A percentile compares a stretch with the other conserved stretches of the same genome.
Evolutionary conservation across 495 filamentous ascomycete species (phyloP).

Genomic region (Podospora fimiseda): DNA sequence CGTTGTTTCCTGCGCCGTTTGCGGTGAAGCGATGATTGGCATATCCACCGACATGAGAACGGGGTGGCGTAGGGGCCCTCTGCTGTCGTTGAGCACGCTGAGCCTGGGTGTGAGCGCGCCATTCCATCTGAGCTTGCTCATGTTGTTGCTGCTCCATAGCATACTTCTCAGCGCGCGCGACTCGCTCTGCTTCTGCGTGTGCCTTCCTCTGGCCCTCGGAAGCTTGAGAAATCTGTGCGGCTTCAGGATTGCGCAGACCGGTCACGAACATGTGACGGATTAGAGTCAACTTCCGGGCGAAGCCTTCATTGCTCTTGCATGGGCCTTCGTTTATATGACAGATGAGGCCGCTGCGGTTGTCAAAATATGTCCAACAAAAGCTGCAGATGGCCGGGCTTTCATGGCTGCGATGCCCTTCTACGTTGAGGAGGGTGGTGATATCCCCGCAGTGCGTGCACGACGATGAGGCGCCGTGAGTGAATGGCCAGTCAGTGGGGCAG

Average conservation of each 20-base stretch:
- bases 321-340: conserved; percentile 2
- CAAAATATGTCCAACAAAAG: conserved; percentile 10
- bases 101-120: neutral
- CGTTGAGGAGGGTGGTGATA: conserved; percentile 1
- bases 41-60: neutral
- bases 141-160: neutral
- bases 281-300: neutral
- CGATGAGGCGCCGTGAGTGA: neutral
- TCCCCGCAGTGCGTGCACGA: conserved; percentile 3
- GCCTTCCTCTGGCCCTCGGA: neutral
- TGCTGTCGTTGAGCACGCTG: conserved; percentile 1
- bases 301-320: conserved; percentile 10
- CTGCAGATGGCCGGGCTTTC: conserved; percentile 10
- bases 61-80: neutral
- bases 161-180: conserved; percentile 4
- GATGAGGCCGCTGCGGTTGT: neutral
- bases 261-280: conserved; percentile 6
- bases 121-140: conserved; percentile 1
- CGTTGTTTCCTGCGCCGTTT: neutral
- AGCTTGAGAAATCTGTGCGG: neutral
- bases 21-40: neutral
- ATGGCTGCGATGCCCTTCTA: conserved; percentile 2
- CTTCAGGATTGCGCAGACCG: conserved; percentile 2
- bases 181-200: conserved; percentile 4
- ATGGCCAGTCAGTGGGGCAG: conserved; percentile 13